Percentiles rank a stretch among this genome's conserved stretches.
Conservation (phyloP, 176 grass and related monocot species). For the Musa troglodytarum region DNA sequence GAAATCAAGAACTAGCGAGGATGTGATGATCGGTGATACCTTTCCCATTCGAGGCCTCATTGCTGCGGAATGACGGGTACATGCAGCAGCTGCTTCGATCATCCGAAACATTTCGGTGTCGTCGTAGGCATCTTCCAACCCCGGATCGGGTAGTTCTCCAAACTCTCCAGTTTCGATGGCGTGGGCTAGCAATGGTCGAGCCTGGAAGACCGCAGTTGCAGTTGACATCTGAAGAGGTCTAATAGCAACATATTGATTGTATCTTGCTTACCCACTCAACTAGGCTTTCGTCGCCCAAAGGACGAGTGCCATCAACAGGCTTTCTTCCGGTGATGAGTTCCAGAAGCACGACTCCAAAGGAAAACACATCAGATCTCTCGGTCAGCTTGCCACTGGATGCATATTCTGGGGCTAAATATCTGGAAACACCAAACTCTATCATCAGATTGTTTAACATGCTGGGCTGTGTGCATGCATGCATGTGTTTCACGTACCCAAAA, state of each 20-base stretch:
- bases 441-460: not conserved
- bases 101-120: constrained; percentile 75
- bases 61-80: constrained; percentile 71
- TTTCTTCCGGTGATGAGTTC: constrained; percentile 86
- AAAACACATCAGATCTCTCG: constrained; percentile 88
- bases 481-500: constrained; percentile 48
- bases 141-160: constrained; percentile 50
- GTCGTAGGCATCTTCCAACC: constrained; percentile 41
- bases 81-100: constrained; percentile 74
- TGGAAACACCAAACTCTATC: constrained; percentile 12
- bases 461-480: not conserved
- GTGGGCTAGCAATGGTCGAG: constrained; percentile 48
- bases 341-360: constrained; percentile 76
- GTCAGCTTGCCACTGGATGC: constrained; percentile 80
- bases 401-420: constrained; percentile 90
- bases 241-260: not conserved
- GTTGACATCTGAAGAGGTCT: not conserved
- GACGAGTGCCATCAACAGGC: constrained; percentile 61
- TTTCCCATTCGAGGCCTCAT: constrained; percentile 82
- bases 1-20: not conserved
- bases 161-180: constrained; percentile 67
- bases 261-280: constrained; percentile 77
- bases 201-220: constrained; percentile 21
- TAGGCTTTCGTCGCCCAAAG: constrained; percentile 76
- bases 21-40: constrained; percentile 18